Base-by-base conservation (phyloP, 192 early-diverging fungal species). In the Backusella morwellensis region DNA sequence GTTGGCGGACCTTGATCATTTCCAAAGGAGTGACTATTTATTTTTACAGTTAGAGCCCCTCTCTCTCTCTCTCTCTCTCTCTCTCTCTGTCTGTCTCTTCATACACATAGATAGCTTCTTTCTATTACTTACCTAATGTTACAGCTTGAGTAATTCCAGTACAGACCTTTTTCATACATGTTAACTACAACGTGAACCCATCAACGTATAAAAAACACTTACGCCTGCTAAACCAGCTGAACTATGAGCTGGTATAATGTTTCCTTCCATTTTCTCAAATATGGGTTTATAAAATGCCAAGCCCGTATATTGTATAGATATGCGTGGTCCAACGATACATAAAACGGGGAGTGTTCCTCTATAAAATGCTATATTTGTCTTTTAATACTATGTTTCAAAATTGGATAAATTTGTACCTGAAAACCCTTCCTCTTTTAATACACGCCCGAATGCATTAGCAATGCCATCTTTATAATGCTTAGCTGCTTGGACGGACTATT, bases 1-100 rank as follows among this genome's bases (percentile, higher is more conserved):
- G 84, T 70, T 85, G 84, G 11, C 84, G 77, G 47, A 85, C 80
- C 44, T 85, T 85, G 21, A 85, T 78, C 68, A 83, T 81, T 40
- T 85, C 84, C 35, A 85, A 66, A 35, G 84, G 84, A 19, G 84
- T 85, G 5, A 85, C 84, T 80, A 15, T 54, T 50, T 23, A 54
- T 32, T 66, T 19, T 40, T 17, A 44, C 34, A 0, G 23, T 26
- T 15, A 54, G 40, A 19, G 12, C 14, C 12, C 50, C 7, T 40
- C 17, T 17, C 3, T 29, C 15, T 44, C 35, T 11, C 26, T 29
- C 26, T 29, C 26, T 29, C 26, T 29, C 29, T 32, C 32, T 32
- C 32, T 32, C 32, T 32, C 32, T 32, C 32, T n/a, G n/a, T n/a
- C n/a, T n/a, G n/a, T n/a, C n/a, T 32, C 32, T 32, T 1, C 29